Conservation (phyloP, 2,329 filamentous ascomycete genomes). For the Penicillium sp. region DNA sequence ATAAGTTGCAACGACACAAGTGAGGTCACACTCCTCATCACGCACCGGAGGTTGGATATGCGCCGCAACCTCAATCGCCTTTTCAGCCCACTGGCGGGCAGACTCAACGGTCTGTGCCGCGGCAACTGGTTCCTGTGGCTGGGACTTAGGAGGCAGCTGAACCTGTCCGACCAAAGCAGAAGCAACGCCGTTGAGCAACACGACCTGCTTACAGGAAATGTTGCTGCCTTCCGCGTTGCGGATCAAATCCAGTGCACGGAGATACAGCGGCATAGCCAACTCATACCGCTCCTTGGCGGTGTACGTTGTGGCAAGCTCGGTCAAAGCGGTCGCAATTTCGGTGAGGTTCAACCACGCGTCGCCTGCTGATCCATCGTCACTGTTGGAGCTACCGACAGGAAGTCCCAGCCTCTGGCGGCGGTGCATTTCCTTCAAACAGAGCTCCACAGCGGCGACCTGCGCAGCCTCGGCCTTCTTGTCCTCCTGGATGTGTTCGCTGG, state of each 20-base stretch:
- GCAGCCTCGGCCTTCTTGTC: constrained; percentile 72
- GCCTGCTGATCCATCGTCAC: constrained; percentile 27
- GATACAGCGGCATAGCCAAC: constrained; percentile 80
- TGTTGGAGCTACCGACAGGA: constrained; percentile 60
- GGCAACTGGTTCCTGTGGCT: constrained; percentile 44
- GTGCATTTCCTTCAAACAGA: constrained; percentile 72
- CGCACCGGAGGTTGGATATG: constrained; percentile 67
- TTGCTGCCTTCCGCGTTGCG: constrained; percentile 46
- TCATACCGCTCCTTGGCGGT: constrained; percentile 73
- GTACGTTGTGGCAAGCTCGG: constrained; percentile 76
- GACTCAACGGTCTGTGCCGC: constrained; percentile 66
- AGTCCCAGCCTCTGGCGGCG: constrained; percentile 67
- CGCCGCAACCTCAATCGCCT: constrained; percentile 68
- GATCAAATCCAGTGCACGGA: constrained; percentile 76
- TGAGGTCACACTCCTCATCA: constrained; percentile 78
- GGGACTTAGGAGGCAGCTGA: constrained; percentile 27
- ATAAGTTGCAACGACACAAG: constrained; percentile 80
- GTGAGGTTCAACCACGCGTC: constrained; percentile 41
- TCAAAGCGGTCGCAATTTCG: constrained; percentile 37
- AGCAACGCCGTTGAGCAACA: constrained; percentile 64
- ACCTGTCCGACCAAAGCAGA: constrained; percentile 49
- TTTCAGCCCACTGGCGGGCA: constrained; percentile 76
- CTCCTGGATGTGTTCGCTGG: constrained; percentile 73
- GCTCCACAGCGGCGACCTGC: constrained; percentile 80
- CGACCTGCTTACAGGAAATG: constrained; percentile 72